Evolutionary conservation across 2,329 filamentous ascomycete genomes (phyloP), one percentile per base, ranked within the genome.

Genomic region (Aspergillus japonicus): DNA sequence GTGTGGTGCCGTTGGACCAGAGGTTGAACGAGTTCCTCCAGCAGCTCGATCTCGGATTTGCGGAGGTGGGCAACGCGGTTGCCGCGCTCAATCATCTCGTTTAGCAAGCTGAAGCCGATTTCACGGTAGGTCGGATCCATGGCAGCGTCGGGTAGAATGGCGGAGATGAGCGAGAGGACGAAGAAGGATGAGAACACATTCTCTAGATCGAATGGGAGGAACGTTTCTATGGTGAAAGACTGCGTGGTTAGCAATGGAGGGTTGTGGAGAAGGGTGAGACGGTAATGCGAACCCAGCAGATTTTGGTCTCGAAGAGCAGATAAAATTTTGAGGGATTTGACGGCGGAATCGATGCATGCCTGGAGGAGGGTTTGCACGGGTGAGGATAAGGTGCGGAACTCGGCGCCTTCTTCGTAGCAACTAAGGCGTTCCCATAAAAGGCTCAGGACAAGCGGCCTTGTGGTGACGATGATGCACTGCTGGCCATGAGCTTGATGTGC

Each of bases 71-170:
- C 65, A 1, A 67, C 64, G 10, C 64, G 63, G 35, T 64, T 67
- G 8, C 65, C 65, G 2, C 65, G 53, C 1, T 59, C 47, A 5
- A 66, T 66, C 66, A 68, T 65, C 3, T 65, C 64, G 4, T 68
- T 57, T 0, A 68, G 58, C 0, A 68, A 48, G 35, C 58, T 62
- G 33, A 62, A 62, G 14, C 61, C 61, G 52, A 62, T 62, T 31
- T 81, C 57, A 53, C 77, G 56, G 76, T 81, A 59, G 77, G 77
- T 21, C 66, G 79, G 47, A 76, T 67, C 80, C 1, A 78, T 80
- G 62, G 74, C 75, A 12, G 73, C 73, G 11, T 72, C 81, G 6
- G 70, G 75, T 49, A 80, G 78, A 49, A 73, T 80, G 16, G 71
- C 73, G 39, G 63, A 60, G 11, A 64, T 60, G 5, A 65, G 69